These are phyloP conservation scores for Smallanthus sonchifolius DNA, from an alignment of 129 eudicot species.

Conservation along the genomic window DNA sequence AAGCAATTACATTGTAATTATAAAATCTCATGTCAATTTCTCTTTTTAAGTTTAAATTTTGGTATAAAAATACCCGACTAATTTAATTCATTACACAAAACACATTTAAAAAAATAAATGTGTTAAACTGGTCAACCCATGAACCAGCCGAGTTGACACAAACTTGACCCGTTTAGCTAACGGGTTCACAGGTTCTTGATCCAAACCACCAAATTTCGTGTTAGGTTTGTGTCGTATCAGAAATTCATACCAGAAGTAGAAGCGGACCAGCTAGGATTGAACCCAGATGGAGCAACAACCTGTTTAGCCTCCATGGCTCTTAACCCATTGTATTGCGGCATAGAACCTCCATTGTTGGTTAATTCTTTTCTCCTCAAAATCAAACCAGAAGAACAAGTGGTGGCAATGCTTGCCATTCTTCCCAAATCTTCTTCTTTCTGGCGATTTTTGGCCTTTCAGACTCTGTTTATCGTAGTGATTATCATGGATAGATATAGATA, in stretches of 20 bases:
- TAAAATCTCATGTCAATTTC: too few relatives aligned
- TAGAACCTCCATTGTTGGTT: conserved; percentile 31
- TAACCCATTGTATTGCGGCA: conserved; percentile 51
- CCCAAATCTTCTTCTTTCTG: neutral
- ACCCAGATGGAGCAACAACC: conserved; percentile 22
- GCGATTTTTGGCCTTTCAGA: neutral
- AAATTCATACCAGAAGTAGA: conserved; percentile 39
- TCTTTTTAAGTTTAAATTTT: too few relatives aligned
- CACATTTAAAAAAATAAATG: too few relatives aligned
- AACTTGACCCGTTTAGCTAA: too few relatives aligned
- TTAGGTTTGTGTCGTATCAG: neutral
- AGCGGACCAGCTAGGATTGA: conserved; percentile 27
- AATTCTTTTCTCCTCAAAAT: conserved; percentile 36
- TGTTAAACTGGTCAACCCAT: too few relatives aligned
- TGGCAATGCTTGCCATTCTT: conserved; percentile 54
- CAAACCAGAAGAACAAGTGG: conserved; percentile 55
- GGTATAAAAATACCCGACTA: too few relatives aligned
- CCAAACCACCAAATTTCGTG: neutral
- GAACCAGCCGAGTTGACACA: too few relatives aligned
- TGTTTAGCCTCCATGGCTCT: conserved; percentile 34
- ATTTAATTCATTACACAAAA: too few relatives aligned
- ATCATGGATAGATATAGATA: conserved; percentile 19
- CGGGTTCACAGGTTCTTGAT: too few relatives aligned
- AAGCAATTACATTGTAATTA: too few relatives aligned
- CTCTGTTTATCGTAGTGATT: neutral